Evolutionary conservation across 441 rosid species (phyloP).

Genomic region (Erysimum pusillum): DNA sequence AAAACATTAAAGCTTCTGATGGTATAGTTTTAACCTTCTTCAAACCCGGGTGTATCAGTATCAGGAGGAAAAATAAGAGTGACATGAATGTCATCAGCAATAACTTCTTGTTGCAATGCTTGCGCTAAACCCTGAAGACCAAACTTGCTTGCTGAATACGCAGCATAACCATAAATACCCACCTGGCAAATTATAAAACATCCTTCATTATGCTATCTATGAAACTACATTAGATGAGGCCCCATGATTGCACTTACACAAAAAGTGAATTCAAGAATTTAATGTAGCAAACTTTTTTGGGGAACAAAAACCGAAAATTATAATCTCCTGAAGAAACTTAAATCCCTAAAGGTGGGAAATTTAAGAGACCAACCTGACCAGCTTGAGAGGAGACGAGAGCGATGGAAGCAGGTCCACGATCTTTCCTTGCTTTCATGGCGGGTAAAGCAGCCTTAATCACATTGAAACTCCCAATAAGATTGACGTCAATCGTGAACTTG

Average conservation of each 20-base stretch:
- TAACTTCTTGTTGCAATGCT: conserved; percentile 93
- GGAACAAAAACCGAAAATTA: not conserved
- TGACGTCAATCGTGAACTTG: conserved; percentile 79
- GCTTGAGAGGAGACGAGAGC: conserved; percentile 91
- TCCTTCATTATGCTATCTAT: not conserved
- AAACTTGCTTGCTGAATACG: conserved; percentile 86
- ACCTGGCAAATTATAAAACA: conserved; percentile 51
- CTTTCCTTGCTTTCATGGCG: conserved; percentile 67
- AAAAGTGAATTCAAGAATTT: conserved; percentile 8
- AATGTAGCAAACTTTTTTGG: not conserved
- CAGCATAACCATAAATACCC: conserved; percentile 94
- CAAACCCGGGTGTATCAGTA: conserved; percentile 85
- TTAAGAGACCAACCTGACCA: conserved; percentile 71
- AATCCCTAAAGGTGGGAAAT: not conserved
- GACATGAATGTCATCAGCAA: conserved; percentile 79
- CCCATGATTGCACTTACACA: conserved; percentile 8
- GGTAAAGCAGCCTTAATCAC: conserved; percentile 90
- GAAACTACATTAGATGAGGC: not conserved
- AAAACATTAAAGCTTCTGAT: not conserved
- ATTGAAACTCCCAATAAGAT: conserved; percentile 84
- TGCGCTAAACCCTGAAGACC: conserved; percentile 98
- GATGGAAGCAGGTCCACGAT: conserved; percentile 65
- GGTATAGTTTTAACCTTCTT: conserved; percentile 60
- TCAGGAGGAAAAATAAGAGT: conserved; percentile 86
- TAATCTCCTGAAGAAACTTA: not conserved